These are phyloP conservation scores for Pezicula rhizophila DNA, from an alignment of 2,329 filamentous ascomycete genomes.

Conservation along the genomic window DNA sequence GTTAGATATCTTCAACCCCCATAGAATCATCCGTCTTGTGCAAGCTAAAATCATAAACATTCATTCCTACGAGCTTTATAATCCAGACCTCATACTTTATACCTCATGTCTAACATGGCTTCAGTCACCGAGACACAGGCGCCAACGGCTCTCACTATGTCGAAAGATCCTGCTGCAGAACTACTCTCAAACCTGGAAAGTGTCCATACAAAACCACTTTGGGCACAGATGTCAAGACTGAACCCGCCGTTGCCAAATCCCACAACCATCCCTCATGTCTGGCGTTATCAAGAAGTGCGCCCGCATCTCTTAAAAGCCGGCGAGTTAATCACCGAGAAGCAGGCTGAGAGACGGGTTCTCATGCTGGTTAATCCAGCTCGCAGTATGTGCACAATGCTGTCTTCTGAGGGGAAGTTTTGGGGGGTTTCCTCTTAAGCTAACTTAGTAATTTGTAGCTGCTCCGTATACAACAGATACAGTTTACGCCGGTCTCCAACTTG, in stretches of 20 bases:
- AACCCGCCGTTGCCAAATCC: slow-evolving; percentile 42
- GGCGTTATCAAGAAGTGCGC: slow-evolving; percentile 30
- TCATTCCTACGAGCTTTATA: too few species aligned
- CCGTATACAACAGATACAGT: slow-evolving; percentile 53
- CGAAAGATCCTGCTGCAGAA: too few species aligned
- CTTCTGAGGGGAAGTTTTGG: too few species aligned
- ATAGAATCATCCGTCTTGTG: too few species aligned
- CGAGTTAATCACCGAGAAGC: slow-evolving; percentile 30
- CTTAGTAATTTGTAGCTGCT: slow-evolving; percentile 29
- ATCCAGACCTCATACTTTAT: too few species aligned
- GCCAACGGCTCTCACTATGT: too few species aligned
- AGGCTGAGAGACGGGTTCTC: slow-evolving; percentile 35
- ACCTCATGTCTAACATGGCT: too few species aligned
- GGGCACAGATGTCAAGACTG: slow-evolving; percentile 41
- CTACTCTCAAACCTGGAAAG: too few species aligned
- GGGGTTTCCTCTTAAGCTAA: slow-evolving; percentile 19
- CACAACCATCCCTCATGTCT: slow-evolving; percentile 32
- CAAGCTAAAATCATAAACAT: too few species aligned
- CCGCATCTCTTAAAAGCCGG: slow-evolving; percentile 30
- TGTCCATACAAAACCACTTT: slow-evolving; percentile 32
- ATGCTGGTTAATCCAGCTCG: slow-evolving; percentile 36
- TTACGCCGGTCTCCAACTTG: slow-evolving; percentile 50
- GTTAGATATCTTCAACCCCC: too few species aligned
- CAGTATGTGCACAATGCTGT: slow-evolving; percentile 14
- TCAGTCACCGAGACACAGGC: too few species aligned